Percentiles rank a stretch among this genome's conserved stretches.
Evolutionary conservation across 2,329 filamentous ascomycete genomes (phyloP).

Genomic region (Phyllosticta citriasiana): DNA sequence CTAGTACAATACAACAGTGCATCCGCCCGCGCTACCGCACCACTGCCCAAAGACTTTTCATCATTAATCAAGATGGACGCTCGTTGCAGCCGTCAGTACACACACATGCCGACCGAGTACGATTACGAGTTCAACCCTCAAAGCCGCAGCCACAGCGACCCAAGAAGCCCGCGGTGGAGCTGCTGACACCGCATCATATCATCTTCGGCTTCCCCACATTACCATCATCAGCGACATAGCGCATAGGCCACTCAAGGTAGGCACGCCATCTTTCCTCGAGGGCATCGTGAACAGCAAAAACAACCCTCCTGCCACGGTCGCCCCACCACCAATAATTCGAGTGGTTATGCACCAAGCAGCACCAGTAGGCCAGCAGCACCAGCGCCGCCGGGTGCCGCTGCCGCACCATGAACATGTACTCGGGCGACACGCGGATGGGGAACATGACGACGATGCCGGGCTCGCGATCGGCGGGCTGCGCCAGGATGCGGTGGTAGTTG

Average conservation of each 20-base stretch:
- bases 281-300: conserved; percentile 3
- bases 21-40: no score
- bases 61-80: neutral
- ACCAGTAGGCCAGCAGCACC: conserved; percentile 30
- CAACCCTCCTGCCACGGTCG: conserved; percentile 18
- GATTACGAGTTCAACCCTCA: neutral
- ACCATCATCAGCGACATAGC: conserved; percentile 4
- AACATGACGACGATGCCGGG: conserved; percentile 27
- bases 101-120: neutral
- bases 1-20: no score
- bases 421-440: conserved; percentile 26
- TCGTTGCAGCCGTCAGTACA: neutral
- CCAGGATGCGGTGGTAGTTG: conserved; percentile 4
- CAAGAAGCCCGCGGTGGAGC: no score
- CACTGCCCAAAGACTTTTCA: neutral
- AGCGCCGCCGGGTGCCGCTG: conserved; percentile 25
- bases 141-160: neutral
- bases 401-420: conserved; percentile 23
- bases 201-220: conserved; percentile 1
- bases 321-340: conserved; percentile 31
- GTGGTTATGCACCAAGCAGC: conserved; percentile 26
- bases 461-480: conserved; percentile 20
- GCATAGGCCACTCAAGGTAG: conserved; percentile 9
- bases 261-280: conserved; percentile 7
- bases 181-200: neutral